Conservation (phyloP, 2,329 filamentous ascomycete genomes). For the Annulohypoxylon truncatum region DNA sequence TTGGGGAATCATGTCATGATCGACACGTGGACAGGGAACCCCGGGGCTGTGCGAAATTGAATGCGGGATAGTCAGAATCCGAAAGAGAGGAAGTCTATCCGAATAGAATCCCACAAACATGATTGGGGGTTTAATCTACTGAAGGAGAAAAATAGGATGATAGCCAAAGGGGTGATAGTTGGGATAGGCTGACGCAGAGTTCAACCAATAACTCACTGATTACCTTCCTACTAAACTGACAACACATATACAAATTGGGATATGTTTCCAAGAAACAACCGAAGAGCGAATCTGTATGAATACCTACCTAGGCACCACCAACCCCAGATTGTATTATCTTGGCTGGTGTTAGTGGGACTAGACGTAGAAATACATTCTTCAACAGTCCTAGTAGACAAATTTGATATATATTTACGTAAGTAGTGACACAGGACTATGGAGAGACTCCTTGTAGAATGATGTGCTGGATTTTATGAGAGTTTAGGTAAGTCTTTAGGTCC, state of each 20-base stretch:
- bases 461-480: no score
- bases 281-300: background rate
- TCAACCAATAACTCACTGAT: background rate
- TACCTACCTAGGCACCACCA: background rate
- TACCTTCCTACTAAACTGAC: background rate
- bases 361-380: background rate
- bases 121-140: conserved; percentile 11
- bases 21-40: conserved; percentile 32
- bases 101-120: conserved; percentile 11
- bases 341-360: background rate
- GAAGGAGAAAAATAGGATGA: conserved; percentile 1
- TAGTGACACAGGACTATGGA: no score
- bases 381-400: background rate
- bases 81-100: conserved; percentile 21
- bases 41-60: conserved; percentile 28
- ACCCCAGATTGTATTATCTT: background rate
- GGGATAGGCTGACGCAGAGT: conserved; percentile 1
- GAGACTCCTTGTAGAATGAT: no score
- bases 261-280: background rate
- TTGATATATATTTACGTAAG: background rate
- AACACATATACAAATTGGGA: background rate
- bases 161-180: conserved; percentile 17
- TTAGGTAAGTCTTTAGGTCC: background rate
- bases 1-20: conserved; percentile 38
- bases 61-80: conserved; percentile 31